These are phyloP conservation scores for Blumeria hordei DNA, from an alignment of 2,329 filamentous ascomycete genomes.

Conservation along the genomic window DNA sequence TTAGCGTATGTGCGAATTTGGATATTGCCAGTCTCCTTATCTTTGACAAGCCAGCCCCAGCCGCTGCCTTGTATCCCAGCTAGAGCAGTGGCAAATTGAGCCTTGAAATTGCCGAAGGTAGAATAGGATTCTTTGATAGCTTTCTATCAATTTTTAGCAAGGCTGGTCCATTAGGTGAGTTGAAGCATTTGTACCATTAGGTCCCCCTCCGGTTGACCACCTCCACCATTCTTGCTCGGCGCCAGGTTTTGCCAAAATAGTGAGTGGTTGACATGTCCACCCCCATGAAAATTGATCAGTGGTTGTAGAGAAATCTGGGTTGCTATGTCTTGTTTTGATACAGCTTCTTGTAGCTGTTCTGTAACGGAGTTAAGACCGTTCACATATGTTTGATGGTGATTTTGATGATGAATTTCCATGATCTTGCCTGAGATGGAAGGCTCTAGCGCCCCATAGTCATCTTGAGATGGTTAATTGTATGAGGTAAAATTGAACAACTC, in stretches of 20 bases:
- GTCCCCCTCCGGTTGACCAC: conserved; percentile 27
- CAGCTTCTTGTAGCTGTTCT: conserved; percentile 40
- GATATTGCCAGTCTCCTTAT: conserved; percentile 28
- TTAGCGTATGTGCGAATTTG: conserved; percentile 51
- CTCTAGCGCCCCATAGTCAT: conserved; percentile 93
- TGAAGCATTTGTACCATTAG: conserved; percentile 16
- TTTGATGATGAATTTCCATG: conserved; percentile 89
- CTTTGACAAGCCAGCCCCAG: conserved; percentile 32
- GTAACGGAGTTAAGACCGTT: conserved; percentile 64
- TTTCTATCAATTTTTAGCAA: conserved; percentile 6
- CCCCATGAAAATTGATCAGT: conserved; percentile 41
- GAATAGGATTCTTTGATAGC: conserved; percentile 21
- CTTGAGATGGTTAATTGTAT: conserved; percentile 20
- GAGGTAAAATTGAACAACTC: not conserved
- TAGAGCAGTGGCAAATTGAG: conserved; percentile 31
- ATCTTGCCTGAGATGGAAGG: conserved; percentile 63
- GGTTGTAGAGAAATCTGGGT: conserved; percentile 29
- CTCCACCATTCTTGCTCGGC: conserved; percentile 40
- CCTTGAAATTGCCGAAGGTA: conserved; percentile 27
- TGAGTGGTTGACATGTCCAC: conserved; percentile 41
- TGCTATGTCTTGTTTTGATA: conserved; percentile 25
- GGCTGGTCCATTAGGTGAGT: not conserved
- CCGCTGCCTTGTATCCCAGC: conserved; percentile 35
- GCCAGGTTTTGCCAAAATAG: conserved; percentile 49
- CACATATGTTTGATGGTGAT: conserved; percentile 87